Evolutionary conservation across 495 filamentous ascomycete genomes (phyloP), one percentile per base, ranked within the genome.

Genomic region (Penicillium paradoxum): DNA sequence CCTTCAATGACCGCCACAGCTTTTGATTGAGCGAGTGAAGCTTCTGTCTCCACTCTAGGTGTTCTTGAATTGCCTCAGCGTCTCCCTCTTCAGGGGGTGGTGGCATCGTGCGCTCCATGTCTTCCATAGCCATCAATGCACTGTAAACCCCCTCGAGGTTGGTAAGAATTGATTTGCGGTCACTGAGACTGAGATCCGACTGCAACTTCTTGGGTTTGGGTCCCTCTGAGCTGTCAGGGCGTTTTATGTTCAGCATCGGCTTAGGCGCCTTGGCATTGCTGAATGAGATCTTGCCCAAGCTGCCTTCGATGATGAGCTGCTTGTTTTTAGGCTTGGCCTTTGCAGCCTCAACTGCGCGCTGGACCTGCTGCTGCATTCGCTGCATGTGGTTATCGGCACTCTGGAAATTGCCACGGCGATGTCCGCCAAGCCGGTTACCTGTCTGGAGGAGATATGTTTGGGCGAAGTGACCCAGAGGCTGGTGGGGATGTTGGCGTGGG

Each of bases 291-390:
- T 99, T 99, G 50, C 93, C 93, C 53, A 99, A 68, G 59, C 90
- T 97, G n/a, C 93, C 93, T 66, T 97, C 93, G 41, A 99, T 90
- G 17, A 97, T 90, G n/a, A 99, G 78, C 63, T 96, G 90, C 70
- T 95, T 96, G 64, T 91, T 95, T 75, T 99, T 99, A 4, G 93
- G 93, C 70, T 95, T 92, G 36, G 85, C 84, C 68, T 97, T 97
- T 30, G 95, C 95, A 2, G 93, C 95, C 58, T 97, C 93, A 0
- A 99, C 95, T 5, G 93, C 93, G 30, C 93, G 86, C 64, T 95
- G 91, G 19, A 99, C 93, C 66, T 99, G 93, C 63, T 97, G 95
- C 69, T 99, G 91, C 93, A 99, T 99, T 22, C 93, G 83, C 63
- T 97, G 93, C 79, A 97, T 86, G 65, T 99, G 93, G 61, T 96